Base-by-base conservation (phyloP, 371 early-diverging fungal genomes). In the Mortierella sp. region DNA sequence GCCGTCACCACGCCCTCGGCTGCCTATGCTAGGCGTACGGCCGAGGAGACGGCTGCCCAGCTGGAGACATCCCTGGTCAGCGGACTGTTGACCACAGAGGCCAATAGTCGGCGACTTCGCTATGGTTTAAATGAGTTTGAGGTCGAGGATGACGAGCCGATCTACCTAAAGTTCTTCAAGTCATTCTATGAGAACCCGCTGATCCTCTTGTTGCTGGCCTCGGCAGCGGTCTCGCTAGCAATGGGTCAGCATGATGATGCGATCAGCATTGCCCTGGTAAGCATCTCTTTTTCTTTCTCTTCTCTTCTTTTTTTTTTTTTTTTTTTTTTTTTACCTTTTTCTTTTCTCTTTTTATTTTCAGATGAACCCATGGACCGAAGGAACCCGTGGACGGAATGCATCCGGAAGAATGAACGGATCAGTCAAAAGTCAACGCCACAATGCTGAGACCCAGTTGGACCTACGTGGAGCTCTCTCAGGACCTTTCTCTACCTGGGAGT, bases 201-300 rank as follows among this genome's bases (percentile, higher is more conserved):
- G 37, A 96, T 97, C 57, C 80, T 96, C 80, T 84, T 98, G 65
- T 87, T 98, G 57, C 85, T 97, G 51, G 97, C 89, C 12, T 95
- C 96, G 0, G 97, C 99, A 0, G 83, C 85, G 44, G 89, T 98
- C 15, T 95, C 96, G 0, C 69, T 94, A 44, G 68, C 95, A 29
- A 88, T 98, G 85, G 96, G 96, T 12, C 94, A 98, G 75, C 83
- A 88, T 70, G 96, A 96, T 71, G 97, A 98, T 76, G 99, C 98
- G 19, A 86, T 97, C 71, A 94, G 94, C 75, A 97, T 98, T 58
- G 91, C 96, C 0, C 82, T 97, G 88, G 97, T 94, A 83, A 69
- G 81, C 60, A 60, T 44, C 26, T 23, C 59, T 16, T 57, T 57
- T 37, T 52, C 48, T 21, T 26, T 57, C 57, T 62, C 57, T 47